Conservation (phyloP, 2,329 filamentous ascomycete species). For the Aureobasidium uvarum region DNA sequence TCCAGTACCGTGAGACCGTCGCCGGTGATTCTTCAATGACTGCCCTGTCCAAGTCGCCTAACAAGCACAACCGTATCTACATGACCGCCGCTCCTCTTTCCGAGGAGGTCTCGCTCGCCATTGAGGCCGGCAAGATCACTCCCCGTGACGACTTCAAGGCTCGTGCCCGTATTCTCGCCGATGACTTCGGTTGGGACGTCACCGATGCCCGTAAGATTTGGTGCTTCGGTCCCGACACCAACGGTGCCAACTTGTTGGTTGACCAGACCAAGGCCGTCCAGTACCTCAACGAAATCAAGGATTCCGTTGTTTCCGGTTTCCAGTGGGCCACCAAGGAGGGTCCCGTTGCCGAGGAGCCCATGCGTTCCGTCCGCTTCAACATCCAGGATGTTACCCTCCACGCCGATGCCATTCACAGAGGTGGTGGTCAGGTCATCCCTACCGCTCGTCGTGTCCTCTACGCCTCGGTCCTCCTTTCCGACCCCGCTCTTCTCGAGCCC, state of each 20-base stretch:
- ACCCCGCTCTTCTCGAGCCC: conserved; percentile 90
- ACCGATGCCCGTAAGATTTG: conserved; percentile 99
- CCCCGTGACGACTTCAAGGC: conserved; percentile 99
- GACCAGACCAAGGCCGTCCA: conserved; percentile 99
- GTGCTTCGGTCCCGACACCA: conserved; percentile 98
- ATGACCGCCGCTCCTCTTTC: conserved; percentile 85
- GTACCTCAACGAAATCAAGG: conserved; percentile 99
- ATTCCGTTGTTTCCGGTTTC: conserved; percentile 99
- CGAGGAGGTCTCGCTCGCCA: conserved; percentile 87
- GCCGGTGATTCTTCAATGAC: conserved; percentile 81
- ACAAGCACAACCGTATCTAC: conserved; percentile 99
- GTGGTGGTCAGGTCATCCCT: conserved; percentile 98
- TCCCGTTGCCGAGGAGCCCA: conserved; percentile 96
- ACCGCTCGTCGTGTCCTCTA: conserved; percentile 97
- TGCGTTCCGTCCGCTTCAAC: conserved; percentile 98
- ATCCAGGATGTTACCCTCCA: conserved; percentile 99
- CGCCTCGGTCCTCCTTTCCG: conserved; percentile 84
- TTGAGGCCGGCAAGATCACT: conserved; percentile 86
- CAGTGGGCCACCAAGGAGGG: conserved; percentile 99
- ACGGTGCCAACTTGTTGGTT: conserved; percentile 94
- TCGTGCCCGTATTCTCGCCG: conserved; percentile 91
- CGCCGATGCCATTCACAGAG: conserved; percentile 99
- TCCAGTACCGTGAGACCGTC: conserved; percentile 98
- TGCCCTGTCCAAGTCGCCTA: conserved; percentile 98
- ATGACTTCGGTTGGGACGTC: conserved; percentile 98